Evolutionary conservation across 306 rosid genomes (phyloP).

Genomic region (Glycyrrhiza uralensis): DNA sequence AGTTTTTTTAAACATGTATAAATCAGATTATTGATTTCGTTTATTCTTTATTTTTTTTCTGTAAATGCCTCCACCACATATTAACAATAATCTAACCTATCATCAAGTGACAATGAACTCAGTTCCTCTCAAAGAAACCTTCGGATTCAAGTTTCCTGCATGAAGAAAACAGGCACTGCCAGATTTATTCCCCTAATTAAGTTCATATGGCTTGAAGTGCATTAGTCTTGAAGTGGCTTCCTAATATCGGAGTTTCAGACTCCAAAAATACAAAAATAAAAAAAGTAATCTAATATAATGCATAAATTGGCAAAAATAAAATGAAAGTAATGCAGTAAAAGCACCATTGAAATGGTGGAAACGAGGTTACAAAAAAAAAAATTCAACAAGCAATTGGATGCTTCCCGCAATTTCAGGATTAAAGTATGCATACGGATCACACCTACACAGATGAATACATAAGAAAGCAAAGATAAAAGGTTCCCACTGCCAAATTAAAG

Average conservation of each 20-base stretch:
- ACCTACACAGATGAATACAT: slow-evolving; percentile 10
- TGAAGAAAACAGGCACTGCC: neutral
- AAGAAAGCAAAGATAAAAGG: neutral
- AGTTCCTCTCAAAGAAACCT: neutral
- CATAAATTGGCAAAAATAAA: neutral
- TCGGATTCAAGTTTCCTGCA: neutral
- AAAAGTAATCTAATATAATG: neutral
- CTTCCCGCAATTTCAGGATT: slow-evolving; percentile 1
- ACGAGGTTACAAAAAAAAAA: neutral
- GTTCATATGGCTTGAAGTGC: neutral
- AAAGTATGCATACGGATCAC: neutral
- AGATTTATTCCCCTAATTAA: neutral
- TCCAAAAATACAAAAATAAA: neutral
- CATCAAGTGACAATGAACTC: neutral
- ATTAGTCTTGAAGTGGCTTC: neutral
- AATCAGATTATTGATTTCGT: neutral
- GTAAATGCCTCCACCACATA: neutral
- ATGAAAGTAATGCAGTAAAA: neutral
- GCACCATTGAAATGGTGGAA: neutral
- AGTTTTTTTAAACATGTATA: neutral
- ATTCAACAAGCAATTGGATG: neutral
- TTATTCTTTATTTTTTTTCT: neutral
- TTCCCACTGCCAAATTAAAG: slow-evolving; percentile 21
- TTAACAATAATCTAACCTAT: neutral
- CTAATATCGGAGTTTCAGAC: neutral